phyloP scores from a whole-genome alignment of 169 alveolate species.

The Perkinsus marinus region DNA sequence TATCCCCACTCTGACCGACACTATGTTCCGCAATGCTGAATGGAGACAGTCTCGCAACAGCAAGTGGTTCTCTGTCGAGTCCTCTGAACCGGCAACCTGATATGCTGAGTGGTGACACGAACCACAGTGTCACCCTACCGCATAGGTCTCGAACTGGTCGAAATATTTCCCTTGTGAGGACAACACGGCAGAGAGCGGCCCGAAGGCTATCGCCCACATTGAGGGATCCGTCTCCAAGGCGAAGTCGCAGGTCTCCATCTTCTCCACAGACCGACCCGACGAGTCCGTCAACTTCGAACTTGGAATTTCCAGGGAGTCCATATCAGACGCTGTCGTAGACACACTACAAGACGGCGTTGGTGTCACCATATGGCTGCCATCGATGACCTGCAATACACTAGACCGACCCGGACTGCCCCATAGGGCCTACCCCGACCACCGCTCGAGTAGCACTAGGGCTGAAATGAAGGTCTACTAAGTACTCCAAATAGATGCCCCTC shows the following conservation, averaged over 20 bases:
- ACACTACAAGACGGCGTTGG: background rate
- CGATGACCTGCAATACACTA: background rate
- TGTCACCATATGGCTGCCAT: background rate
- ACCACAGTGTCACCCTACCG: background rate
- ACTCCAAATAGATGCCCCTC: background rate
- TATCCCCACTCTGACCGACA: background rate
- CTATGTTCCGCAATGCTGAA: background rate
- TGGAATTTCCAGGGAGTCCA: background rate
- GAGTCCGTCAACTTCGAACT: background rate
- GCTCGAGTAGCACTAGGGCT: background rate
- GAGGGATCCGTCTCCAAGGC: background rate
- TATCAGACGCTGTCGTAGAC: background rate
- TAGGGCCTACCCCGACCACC: background rate
- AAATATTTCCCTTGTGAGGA: background rate
- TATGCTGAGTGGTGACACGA: background rate
- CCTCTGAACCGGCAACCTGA: background rate
- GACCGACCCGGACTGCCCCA: too few species aligned
- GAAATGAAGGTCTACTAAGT: background rate
- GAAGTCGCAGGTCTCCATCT: background rate
- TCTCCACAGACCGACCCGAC: background rate
- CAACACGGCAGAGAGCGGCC: background rate
- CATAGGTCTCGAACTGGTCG: background rate
- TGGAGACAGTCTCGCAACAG: background rate
- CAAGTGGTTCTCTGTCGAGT: background rate
- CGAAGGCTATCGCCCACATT: background rate